Conservation (phyloP, 306 rosid species). For the Citrullus colocynthis region DNA sequence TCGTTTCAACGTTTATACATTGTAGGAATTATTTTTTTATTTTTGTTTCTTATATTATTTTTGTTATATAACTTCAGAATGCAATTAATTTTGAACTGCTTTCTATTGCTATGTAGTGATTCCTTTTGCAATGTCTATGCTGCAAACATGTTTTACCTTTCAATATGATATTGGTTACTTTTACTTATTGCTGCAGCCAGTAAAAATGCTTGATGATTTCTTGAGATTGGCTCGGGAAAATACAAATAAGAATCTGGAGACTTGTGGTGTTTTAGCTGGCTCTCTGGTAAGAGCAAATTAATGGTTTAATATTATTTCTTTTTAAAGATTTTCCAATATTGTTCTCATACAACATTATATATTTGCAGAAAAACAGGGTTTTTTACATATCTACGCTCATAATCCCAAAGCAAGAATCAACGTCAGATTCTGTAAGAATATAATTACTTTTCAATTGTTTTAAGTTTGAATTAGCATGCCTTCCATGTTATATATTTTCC, state of each 20-base stretch:
- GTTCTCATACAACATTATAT: conserved; percentile 20
- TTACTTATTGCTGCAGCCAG: conserved; percentile 49
- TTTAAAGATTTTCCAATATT: not conserved
- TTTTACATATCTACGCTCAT: conserved; percentile 87
- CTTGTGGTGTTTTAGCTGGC: conserved; percentile 96
- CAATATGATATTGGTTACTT: conserved; percentile 9
- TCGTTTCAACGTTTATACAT: conserved; percentile 70
- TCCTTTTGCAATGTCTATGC: not conserved
- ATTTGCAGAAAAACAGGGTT: conserved; percentile 84
- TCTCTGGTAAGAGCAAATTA: conserved; percentile 52
- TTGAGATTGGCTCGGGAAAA: conserved; percentile 74
- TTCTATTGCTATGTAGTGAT: not conserved
- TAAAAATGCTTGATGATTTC: conserved; percentile 87
- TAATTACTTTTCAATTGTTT: not conserved
- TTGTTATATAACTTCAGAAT: not conserved
- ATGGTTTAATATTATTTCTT: not conserved
- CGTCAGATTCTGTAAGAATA: conserved; percentile 84
- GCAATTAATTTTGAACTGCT: not conserved
- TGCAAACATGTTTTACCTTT: not conserved
- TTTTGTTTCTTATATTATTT: not conserved
- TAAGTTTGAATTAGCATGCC: conserved; percentile 2
- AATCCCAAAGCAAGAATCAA: conserved; percentile 95
- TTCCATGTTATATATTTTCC: not conserved
- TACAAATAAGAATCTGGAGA: conserved; percentile 76
- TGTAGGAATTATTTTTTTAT: conserved; percentile 31